These are phyloP conservation scores for Aspergillus unguis DNA, from an alignment of 2,329 filamentous ascomycete species.

Conservation along the genomic window DNA sequence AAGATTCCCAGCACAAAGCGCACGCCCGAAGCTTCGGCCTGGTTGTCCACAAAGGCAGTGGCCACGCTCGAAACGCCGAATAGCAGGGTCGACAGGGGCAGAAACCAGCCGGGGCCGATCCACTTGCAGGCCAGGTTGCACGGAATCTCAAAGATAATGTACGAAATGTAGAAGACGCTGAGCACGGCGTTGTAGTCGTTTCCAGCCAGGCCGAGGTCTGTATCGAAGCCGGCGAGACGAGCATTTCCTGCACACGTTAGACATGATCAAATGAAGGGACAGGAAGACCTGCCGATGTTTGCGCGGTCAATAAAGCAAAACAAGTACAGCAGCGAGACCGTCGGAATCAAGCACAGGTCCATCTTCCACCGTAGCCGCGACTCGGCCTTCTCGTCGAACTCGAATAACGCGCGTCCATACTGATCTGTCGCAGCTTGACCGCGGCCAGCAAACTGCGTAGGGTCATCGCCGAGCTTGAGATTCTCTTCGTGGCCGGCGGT, in stretches of 20 bases:
- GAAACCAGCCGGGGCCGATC: conserved; percentile 69
- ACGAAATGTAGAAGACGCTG: conserved; percentile 68
- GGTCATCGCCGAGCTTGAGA: conserved; percentile 8
- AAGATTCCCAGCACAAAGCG: conserved; percentile 67
- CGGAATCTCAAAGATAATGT: conserved; percentile 71
- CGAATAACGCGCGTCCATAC: conserved; percentile 51
- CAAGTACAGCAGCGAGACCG: conserved; percentile 63
- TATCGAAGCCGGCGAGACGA: conserved; percentile 61
- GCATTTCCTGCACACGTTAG: conserved; percentile 56
- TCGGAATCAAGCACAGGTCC: conserved; percentile 63
- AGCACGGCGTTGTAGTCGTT: conserved; percentile 69
- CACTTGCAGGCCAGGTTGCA: conserved; percentile 66
- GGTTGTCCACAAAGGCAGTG: conserved; percentile 62
- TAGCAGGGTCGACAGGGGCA: conserved; percentile 59
- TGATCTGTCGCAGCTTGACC: conserved; percentile 50
- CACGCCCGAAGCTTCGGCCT: conserved; percentile 55
- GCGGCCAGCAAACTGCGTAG: conserved; percentile 41
- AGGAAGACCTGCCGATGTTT: conserved; percentile 57
- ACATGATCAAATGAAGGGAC: not conserved
- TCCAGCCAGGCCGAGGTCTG: conserved; percentile 56
- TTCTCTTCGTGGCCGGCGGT: conserved; percentile 18
- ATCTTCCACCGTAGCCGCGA: conserved; percentile 60
- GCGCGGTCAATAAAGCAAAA: conserved; percentile 75
- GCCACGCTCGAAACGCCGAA: conserved; percentile 64
- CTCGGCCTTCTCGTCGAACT: conserved; percentile 59